Evolutionary conservation across 2,329 filamentous ascomycete genomes (phyloP).

Genomic region (Blastomyces silverae): DNA sequence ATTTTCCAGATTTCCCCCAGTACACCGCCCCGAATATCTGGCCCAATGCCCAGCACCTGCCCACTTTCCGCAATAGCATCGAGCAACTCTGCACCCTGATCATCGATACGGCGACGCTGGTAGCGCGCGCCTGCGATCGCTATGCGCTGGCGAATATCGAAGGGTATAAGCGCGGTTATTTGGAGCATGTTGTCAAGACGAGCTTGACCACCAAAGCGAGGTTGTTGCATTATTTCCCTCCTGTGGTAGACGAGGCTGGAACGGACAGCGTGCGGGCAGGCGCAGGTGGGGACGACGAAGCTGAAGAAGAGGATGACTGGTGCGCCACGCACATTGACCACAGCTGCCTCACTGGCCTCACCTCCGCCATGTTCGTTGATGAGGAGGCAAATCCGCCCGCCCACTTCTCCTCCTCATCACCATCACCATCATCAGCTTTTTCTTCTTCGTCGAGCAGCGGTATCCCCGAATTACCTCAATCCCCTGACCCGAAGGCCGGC

Average conservation of each 20-base stretch:
- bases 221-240: constrained; percentile 85
- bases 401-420: too few relatives aligned
- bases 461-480: constrained; percentile 63
- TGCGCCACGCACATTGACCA: constrained; percentile 75
- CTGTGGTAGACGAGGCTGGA: constrained; percentile 8
- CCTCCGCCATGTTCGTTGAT: constrained; percentile 92
- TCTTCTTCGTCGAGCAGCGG: constrained; percentile 28
- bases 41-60: constrained; percentile 62
- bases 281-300: background rate
- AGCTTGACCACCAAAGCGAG: constrained; percentile 87
- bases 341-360: constrained; percentile 87
- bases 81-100: constrained; percentile 73
- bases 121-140: constrained; percentile 81
- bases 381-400: constrained; percentile 45
- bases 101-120: constrained; percentile 81
- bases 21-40: constrained; percentile 88
- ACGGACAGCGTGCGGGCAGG: too few relatives aligned
- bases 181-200: constrained; percentile 78
- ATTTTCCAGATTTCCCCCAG: constrained; percentile 60
- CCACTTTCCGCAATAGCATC: constrained; percentile 66
- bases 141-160: constrained; percentile 74
- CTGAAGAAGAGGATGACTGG: constrained; percentile 91
- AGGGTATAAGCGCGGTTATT: constrained; percentile 67
- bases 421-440: too few relatives aligned
- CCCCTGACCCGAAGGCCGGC: constrained; percentile 77